Conservation (phyloP, 306 rosid species). For the Pyrus pyrifolia region DNA sequence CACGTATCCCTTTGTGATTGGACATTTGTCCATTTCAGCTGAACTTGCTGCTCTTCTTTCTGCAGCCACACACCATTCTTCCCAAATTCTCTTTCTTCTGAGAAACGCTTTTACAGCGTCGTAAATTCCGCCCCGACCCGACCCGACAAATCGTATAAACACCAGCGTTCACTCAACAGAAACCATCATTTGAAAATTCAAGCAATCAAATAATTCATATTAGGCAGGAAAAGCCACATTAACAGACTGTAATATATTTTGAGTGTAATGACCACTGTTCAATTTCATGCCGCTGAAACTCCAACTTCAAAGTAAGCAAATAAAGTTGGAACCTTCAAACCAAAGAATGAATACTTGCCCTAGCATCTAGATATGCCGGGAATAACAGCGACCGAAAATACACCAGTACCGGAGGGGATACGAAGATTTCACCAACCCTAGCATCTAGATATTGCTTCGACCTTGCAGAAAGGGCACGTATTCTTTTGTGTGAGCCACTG, state of each 20-base stretch:
- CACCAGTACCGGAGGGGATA: background rate
- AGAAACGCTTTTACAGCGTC: background rate
- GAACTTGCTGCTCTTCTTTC: too few relatives aligned
- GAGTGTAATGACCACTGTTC: constrained; percentile 5
- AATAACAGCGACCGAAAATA: constrained; percentile 8
- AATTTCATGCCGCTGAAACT: constrained; percentile 4
- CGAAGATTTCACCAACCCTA: constrained; percentile 10
- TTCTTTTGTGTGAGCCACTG: constrained; percentile 90
- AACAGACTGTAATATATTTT: background rate
- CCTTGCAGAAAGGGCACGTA: constrained; percentile 87
- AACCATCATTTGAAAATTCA: background rate
- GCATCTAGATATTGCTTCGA: constrained; percentile 48
- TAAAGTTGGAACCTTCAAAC: constrained; percentile 27
- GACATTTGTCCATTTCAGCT: too few relatives aligned
- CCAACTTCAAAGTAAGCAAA: constrained; percentile 28
- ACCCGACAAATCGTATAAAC: background rate
- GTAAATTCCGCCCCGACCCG: background rate
- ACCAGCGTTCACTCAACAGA: background rate
- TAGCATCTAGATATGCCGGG: constrained; percentile 7
- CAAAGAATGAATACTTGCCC: constrained; percentile 46
- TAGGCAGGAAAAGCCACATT: constrained; percentile 3
- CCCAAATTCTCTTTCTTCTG: background rate
- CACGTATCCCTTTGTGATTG: too few relatives aligned
- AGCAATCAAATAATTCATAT: background rate
- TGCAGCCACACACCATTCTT: too few relatives aligned